Base-by-base conservation (phyloP, 768 basidiomycete genomes). In the Mycena sanguinolenta region DNA sequence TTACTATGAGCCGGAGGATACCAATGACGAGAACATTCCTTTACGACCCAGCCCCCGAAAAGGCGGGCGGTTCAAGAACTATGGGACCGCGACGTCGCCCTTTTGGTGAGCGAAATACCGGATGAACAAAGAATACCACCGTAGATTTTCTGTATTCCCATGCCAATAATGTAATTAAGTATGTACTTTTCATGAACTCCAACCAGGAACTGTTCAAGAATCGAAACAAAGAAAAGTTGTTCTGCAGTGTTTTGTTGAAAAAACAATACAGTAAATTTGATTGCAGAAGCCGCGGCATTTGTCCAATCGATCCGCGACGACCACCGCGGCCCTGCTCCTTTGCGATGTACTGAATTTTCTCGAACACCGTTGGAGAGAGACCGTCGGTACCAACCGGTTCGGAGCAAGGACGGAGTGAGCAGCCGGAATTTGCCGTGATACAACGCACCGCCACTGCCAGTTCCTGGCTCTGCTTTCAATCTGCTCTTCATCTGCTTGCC, bases 21-120 rank as follows among this genome's bases (percentile, higher is more conserved):
- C 74, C 19, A 81, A 75, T 58, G 82, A 83, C 49, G 86, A 87
- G 72, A 83, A 84, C 62, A 86, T 87, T 63, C 86, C 86, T 17
- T 75, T 88, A 25, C 84, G 83, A 60, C 76, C 79, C 4, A 82
- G 82, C 67, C 76, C 77, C 4, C 27, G 62, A n/a, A 70, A 70
- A 36, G 61, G 66, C 3, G 63, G 65, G 58, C 58, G 69, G 30
- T 46, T 8, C 10, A 71, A 66, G 69, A 68, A 65, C 63, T 74
- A 71, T 44, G 73, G 69, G 54, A 71, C 63, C 64, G 72, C 72
- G n/a, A 55, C 55, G 17, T 71, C 70, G 12, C 72, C 72, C 5
- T 67, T 67, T 52, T 70, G 72, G 72, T 70, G 64, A 60, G 36
- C 58, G 44, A 39, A 52, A 28, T 63, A 58, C 61, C 46, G 19